Evolutionary conservation across 2,329 filamentous ascomycete species (phyloP).

Genomic region (Talaromyces sp.): DNA sequence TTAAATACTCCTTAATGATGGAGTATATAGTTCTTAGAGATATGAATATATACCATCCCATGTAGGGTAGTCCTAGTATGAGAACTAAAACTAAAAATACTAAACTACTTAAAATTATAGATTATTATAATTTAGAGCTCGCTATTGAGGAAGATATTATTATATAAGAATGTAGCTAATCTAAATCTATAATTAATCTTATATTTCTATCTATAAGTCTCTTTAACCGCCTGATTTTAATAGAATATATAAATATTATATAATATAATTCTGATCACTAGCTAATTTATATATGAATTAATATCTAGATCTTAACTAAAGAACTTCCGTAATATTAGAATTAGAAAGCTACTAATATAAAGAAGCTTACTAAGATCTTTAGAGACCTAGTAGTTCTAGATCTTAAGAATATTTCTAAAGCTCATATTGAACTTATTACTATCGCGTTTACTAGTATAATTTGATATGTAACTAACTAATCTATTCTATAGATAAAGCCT

Average conservation of each 20-base stretch:
- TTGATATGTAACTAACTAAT: neutral
- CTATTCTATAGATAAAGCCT: neutral
- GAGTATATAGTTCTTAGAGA: conserved; percentile 13
- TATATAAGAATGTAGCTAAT: neutral
- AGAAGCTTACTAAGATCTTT: neutral
- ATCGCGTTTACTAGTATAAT: neutral
- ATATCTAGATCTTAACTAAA: conserved; percentile 18
- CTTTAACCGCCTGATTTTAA: neutral
- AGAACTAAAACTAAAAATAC: neutral
- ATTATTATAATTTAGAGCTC: neutral
- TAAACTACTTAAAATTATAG: neutral
- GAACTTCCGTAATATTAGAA: neutral
- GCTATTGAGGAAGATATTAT: neutral
- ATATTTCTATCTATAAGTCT: neutral
- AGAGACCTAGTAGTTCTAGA: neutral
- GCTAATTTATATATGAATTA: conserved; percentile 21
- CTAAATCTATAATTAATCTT: neutral
- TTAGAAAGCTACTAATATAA: neutral
- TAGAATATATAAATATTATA: neutral
- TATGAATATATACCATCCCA: conserved; percentile 23
- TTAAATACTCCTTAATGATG: too few species aligned
- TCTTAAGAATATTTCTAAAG: neutral
- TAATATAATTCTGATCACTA: conserved; percentile 14
- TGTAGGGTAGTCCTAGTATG: conserved; percentile 15
- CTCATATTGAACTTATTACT: neutral